Evolutionary conservation across 495 filamentous ascomycete genomes (phyloP), one percentile per base, ranked within the genome.

Genomic region (Cryomyces minteri): DNA sequence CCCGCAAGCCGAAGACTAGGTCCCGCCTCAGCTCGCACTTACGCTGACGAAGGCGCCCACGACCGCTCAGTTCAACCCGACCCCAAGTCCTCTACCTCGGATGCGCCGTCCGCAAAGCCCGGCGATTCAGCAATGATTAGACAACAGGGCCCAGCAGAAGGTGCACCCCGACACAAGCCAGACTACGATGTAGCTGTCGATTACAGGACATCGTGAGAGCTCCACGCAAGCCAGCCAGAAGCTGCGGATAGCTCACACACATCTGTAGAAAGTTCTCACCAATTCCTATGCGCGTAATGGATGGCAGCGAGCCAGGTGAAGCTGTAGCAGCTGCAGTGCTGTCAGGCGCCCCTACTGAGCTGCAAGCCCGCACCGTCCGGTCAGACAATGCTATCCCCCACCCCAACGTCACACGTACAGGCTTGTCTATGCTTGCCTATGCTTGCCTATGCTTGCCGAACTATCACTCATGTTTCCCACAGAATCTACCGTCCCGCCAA

Each of bases 311-410:
- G 62, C 76, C 80, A n/a, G 74, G 71, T 32, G 74, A 76, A 6
- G 61, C 77, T 43, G 67, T 86, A 28, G 74, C 87, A 10, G 90
- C 85, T 33, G 86, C 84, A 44, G 74, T 88, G 39, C 68, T 95
- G 28, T 96, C 90, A 9, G 90, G 90, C 32, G 92, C 90, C 39
- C 90, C 90, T 28, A 76, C 86, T 32, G 92, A 96, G 53, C 70
- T 96, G 5, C 87, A 95, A 64, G 85, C 87, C 40, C 73, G 90
- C 47, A 90, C 84, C 50, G 90, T 94, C 58, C 80, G 88, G 88
- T 93, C 77, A 40, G 67, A 41, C 31, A 32, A 4, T 38, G 8
- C 29, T 43, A 34, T 31, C 40, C 25, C 29, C 12, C 39, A 18
- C 41, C 14, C 7, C 25, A 0, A 11, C 46, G 4, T 44, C 10